Evolutionary conservation across 352 stramenopile genomes (phyloP).

Genomic region (Hyaloperonospora arabidopsidis): DNA sequence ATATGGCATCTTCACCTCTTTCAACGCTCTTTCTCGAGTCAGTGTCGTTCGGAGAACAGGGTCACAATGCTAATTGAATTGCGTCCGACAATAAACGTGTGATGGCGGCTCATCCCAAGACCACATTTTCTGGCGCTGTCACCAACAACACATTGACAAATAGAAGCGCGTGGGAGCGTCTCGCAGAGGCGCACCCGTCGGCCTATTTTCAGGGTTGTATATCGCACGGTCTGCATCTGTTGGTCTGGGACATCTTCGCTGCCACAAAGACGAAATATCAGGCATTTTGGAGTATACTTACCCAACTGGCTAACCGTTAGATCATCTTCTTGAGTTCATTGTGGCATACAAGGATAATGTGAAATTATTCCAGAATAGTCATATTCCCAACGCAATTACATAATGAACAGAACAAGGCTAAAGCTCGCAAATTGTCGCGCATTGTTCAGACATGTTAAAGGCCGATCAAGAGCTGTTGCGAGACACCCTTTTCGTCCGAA

Average conservation of each 20-base stretch:
- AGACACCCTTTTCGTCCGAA: neutral
- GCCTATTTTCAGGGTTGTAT: neutral
- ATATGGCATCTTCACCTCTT: neutral
- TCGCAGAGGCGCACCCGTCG: neutral
- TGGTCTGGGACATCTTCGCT: neutral
- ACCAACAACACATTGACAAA: neutral
- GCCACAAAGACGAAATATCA: neutral
- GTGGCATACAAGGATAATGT: neutral
- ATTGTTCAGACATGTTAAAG: no score
- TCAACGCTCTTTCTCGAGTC: neutral
- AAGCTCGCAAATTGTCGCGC: no score
- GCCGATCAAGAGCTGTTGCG: no score
- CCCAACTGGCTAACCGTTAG: neutral
- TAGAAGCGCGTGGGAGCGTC: neutral
- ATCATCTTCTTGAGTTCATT: neutral
- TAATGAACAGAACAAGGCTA: no score
- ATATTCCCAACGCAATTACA: no score
- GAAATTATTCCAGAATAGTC: no score
- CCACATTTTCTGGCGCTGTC: neutral
- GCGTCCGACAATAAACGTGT: neutral
- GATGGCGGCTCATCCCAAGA: neutral
- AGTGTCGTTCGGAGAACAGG: neutral
- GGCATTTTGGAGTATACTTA: neutral
- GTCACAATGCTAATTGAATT: neutral
- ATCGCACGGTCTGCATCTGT: neutral